A percentile compares a stretch with the other conserved stretches of the same genome.
phyloP scores from a whole-genome alignment of 495 filamentous ascomycete species.

The Daldinia bambusicola region DNA sequence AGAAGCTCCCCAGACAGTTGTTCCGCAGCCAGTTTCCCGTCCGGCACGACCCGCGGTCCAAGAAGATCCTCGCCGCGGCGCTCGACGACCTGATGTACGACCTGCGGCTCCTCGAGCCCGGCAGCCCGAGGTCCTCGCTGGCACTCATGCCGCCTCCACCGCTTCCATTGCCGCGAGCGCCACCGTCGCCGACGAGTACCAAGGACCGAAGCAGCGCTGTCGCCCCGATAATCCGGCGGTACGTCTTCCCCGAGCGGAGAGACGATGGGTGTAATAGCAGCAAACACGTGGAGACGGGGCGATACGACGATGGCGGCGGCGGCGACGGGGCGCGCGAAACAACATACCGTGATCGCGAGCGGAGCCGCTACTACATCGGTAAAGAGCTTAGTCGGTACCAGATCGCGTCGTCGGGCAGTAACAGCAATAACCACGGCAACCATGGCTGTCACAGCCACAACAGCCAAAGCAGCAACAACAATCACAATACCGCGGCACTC shows the following conservation, averaged over 20 bases:
- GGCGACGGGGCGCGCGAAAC: no score
- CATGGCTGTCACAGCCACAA: no score
- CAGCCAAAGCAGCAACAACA: no score
- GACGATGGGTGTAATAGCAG: not conserved
- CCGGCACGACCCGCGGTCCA: constrained; percentile 41
- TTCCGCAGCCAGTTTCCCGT: constrained; percentile 77
- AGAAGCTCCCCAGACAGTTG: constrained; percentile 82
- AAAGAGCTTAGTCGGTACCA: no score
- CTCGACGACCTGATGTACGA: constrained; percentile 45
- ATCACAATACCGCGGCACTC: no score
- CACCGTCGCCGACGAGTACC: constrained; percentile 4
- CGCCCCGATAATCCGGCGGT: not conserved
- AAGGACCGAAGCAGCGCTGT: not conserved
- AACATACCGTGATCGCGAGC: not conserved
- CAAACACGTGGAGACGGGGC: constrained; percentile 1
- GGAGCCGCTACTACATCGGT: not conserved
- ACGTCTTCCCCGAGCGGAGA: constrained; percentile 12
- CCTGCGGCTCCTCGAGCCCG: constrained; percentile 20
- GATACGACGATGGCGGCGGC: not conserved
- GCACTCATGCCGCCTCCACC: constrained; percentile 20
- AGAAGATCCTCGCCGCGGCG: constrained; percentile 42
- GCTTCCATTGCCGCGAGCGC: not conserved
- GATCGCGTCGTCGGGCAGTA: no score
- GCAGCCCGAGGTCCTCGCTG: constrained; percentile 15
- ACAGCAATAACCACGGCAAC: no score